These are phyloP conservation scores for Fusarium acutatum DNA, from an alignment of 2,329 filamentous ascomycete genomes.

Conservation along the genomic window DNA sequence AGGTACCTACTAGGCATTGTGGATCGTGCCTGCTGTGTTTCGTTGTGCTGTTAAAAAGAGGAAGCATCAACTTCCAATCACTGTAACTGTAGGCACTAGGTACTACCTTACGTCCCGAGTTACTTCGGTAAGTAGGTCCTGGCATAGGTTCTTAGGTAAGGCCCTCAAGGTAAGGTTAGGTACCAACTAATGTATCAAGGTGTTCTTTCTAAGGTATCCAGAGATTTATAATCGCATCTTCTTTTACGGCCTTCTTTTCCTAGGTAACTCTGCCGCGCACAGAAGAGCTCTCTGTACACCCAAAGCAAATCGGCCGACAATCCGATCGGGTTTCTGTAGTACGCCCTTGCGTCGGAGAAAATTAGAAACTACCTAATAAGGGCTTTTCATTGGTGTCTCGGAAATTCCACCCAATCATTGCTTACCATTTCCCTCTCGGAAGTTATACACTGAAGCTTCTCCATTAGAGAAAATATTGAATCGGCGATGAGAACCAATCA, in stretches of 20 bases:
- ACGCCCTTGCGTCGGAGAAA: background rate
- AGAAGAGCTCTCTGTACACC: background rate
- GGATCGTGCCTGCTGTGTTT: background rate
- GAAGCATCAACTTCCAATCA: background rate
- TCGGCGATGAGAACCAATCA: slow-evolving; percentile 28
- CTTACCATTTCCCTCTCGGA: background rate
- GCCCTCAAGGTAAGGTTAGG: background rate
- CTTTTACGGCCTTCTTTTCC: background rate
- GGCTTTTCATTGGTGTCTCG: background rate
- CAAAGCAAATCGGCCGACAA: background rate
- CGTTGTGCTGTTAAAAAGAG: background rate
- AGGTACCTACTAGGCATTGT: background rate
- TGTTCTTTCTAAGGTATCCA: background rate
- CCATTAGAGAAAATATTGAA: background rate
- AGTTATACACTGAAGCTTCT: background rate
- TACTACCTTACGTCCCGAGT: background rate
- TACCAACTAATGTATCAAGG: background rate
- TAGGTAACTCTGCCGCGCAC: background rate
- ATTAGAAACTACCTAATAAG: background rate
- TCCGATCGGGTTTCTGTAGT: background rate
- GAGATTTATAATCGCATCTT: background rate
- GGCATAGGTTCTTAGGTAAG: background rate
- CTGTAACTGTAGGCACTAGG: background rate
- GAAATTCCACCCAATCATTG: background rate
- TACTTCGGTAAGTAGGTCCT: too few species aligned